phyloP scores from a whole-genome alignment of 352 stramenopile species.

The Thalassiosira livingstoniorum region DNA sequence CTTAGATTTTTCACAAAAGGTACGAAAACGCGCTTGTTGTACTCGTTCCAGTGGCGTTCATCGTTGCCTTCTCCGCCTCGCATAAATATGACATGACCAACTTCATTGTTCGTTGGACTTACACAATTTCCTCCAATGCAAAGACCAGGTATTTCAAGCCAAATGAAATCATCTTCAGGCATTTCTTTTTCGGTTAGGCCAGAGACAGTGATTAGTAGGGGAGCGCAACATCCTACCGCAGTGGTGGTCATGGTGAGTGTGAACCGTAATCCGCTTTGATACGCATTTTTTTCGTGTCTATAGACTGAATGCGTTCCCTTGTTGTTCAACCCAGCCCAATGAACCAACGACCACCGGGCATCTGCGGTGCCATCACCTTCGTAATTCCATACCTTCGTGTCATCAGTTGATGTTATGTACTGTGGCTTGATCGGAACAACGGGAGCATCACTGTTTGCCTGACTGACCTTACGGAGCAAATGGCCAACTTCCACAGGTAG shows the following conservation, averaged over 20 bases:
- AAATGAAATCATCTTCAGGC: background rate
- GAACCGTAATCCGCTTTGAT: background rate
- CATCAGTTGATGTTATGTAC: background rate
- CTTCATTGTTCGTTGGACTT: background rate
- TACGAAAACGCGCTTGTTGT: slow-evolving; percentile 11
- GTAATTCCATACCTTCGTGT: background rate
- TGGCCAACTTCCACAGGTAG: background rate
- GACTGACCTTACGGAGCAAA: background rate
- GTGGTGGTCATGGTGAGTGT: background rate
- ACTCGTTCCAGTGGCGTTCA: background rate
- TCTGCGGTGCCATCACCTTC: background rate
- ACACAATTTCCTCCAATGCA: background rate
- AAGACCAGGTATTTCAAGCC: background rate
- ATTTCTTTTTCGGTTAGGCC: slow-evolving; percentile 10
- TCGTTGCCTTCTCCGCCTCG: background rate
- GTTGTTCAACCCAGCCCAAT: background rate
- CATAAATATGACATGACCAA: background rate
- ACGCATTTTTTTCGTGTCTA: background rate
- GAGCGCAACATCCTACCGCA: background rate
- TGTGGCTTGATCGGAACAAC: background rate
- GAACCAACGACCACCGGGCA: background rate
- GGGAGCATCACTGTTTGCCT: background rate
- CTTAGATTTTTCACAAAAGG: background rate
- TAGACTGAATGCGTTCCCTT: background rate
- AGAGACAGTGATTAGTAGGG: slow-evolving; percentile 8